Evolutionary conservation across 106 monocot species (phyloP), one percentile per base, ranked within the genome.

Genomic region (Platanthera zijinensis): DNA sequence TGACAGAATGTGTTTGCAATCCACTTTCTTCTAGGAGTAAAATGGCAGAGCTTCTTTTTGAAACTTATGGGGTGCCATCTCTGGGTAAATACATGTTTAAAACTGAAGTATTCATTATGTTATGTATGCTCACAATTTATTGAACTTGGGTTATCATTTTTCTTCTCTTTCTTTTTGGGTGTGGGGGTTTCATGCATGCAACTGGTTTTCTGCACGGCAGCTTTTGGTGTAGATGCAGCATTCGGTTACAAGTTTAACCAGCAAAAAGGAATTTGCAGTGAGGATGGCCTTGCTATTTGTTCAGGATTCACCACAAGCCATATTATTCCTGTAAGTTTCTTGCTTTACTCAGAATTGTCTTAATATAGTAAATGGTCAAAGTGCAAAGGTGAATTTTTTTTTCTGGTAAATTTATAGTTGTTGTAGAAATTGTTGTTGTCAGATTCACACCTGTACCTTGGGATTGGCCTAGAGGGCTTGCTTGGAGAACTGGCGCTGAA

Each of bases 41-140:
- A 97, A 97, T 97, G 97, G 87, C 97, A 47, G 97, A 97, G 71
- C 97, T 97, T 84, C 91, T 97, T 49, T 97, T 97, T 78, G 97
- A 97, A 79, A 94, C 91, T 59, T 97, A 97, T 85, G 94, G 86
- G 48, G 79, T 89, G 57, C 91, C 93, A 75, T 91, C 91, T 54
- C 39, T 97, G 72, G 97, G 97, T 97, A 92, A 59, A 50, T 5
- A 54, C 19, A 49, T 64, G 19, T 51, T 9, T 49, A 10, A 69
- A 57, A 14, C 13, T 52, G 28, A 21, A 68, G 14, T 69, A 21
- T 66, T 22, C 25, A 48, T 19, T 63, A 7, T 48, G 48, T 70
- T 15, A 32, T 47, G 70, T 47, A 70, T 46, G 1, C 70, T 70
- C 15, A 5, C 70, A 47, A 48, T 45, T 70, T 48, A 5, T n/a